A percentile compares a stretch with the other conserved stretches of the same genome.
These are phyloP conservation scores for Skeletonema tropicum DNA, from an alignment of 108 stramenopile species.

Conservation along the genomic window DNA sequence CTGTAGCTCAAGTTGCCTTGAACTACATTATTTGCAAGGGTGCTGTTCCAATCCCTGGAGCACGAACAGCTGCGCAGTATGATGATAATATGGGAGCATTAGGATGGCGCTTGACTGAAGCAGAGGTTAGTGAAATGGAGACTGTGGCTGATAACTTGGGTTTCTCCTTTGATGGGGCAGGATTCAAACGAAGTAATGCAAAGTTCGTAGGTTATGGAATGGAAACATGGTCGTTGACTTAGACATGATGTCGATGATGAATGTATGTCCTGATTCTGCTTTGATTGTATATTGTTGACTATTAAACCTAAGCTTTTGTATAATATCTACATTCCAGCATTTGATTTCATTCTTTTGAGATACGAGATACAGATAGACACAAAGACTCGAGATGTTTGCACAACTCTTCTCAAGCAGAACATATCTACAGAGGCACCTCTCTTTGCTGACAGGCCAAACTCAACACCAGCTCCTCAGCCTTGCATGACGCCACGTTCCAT, in stretches of 20 bases:
- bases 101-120: conserved; percentile 61
- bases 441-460: too few relatives aligned
- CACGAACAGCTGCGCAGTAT: conserved; percentile 52
- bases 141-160: conserved; percentile 48
- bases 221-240: conserved; percentile 62
- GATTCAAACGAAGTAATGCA: conserved; percentile 68
- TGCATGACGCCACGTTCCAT: too few relatives aligned
- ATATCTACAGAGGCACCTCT: too few relatives aligned
- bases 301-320: too few relatives aligned
- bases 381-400: too few relatives aligned
- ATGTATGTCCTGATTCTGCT: too few relatives aligned
- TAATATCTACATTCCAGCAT: too few relatives aligned
- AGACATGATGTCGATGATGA: neutral
- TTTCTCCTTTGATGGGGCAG: conserved; percentile 72
- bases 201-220: conserved; percentile 79
- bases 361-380: too few relatives aligned
- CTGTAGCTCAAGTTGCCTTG: conserved; percentile 73
- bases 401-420: too few relatives aligned
- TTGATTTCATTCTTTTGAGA: too few relatives aligned
- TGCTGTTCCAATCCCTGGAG: conserved; percentile 71
- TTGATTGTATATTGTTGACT: too few relatives aligned
- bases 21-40: conserved; percentile 77
- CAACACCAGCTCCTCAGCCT: too few relatives aligned
- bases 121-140: conserved; percentile 60
- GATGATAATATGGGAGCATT: conserved; percentile 63